Base-by-base conservation (phyloP, 345 rosid genomes). In the Eucalyptus tenuipes region DNA sequence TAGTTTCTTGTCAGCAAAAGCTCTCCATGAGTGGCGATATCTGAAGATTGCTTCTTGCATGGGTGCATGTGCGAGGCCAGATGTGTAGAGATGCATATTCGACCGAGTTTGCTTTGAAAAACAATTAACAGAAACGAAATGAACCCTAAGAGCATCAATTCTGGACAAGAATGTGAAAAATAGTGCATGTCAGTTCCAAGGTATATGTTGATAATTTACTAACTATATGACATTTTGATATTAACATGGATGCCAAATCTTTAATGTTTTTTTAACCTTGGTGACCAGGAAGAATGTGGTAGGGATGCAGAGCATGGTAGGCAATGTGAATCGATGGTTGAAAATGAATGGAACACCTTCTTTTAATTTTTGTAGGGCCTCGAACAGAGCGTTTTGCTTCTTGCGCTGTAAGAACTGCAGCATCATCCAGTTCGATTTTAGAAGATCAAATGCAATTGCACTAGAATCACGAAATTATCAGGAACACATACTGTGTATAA, bases 111-210 rank as follows among this genome's bases (percentile, higher is more conserved):
- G 45, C 91, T 79, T 89, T 96, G 98, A 71, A 93, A 92, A 20
- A 95, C 98, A 7, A 96, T 95, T 86, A 97, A 89, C 88, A 97
- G 88, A 33, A 97, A 94, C 59, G 99, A 97, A 87, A 96, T 95
- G 92, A 97, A 96, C 55, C 98, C 99, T 4, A 97, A 91, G 49
- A 97, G 96, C 99, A 96, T 97, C 96, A 96, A 89, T 86, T 97
- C 99, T 97, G 94, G 90, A 52, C 68, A 40, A 55, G 88, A 88
- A 80, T 13, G 48, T 27, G 79, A 52, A 27, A 87, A 24, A n/a
- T 18, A 13, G 20, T 33, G 49, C 61, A 47, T 31, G 37, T 33
- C 25, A 40, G 48, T 1, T 40, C 31, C 42, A 88, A 24, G 33
- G 29, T 2, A 20, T 17, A 48, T 71, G 64, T 52, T 20, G 9